Evolutionary conservation across 2,329 filamentous ascomycete species (phyloP).

Genomic region (Monilinia laxa): DNA sequence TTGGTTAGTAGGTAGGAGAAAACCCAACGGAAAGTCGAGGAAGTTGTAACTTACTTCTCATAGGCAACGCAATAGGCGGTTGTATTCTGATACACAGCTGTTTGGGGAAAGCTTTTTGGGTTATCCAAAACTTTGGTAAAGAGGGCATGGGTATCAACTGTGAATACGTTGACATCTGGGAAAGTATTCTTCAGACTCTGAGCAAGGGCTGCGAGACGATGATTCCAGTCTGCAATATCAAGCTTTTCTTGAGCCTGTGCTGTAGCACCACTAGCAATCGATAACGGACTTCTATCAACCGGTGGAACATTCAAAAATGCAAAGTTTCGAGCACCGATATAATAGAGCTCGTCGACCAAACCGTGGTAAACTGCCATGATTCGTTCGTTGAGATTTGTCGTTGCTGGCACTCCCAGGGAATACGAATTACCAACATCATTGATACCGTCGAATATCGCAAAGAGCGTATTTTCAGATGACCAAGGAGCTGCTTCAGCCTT

Average conservation of each 20-base stretch:
- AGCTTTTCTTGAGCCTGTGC: slow-evolving; percentile 43
- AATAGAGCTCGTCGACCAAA: slow-evolving; percentile 49
- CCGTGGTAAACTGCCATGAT: slow-evolving; percentile 47
- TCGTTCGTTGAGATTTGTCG: slow-evolving; percentile 41
- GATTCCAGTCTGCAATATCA: slow-evolving; percentile 54
- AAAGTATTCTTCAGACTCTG: slow-evolving; percentile 39
- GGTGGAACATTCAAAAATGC: slow-evolving; percentile 59
- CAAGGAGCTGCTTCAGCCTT: slow-evolving; percentile 33
- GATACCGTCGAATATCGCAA: slow-evolving; percentile 51
- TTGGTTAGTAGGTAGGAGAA: neutral
- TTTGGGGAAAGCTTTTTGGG: slow-evolving; percentile 50
- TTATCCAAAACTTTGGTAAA: slow-evolving; percentile 55
- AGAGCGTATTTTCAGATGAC: slow-evolving; percentile 31
- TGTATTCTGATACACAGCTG: slow-evolving; percentile 53
- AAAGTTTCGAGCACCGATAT: slow-evolving; percentile 56
- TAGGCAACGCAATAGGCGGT: slow-evolving; percentile 57
- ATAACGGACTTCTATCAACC: slow-evolving; percentile 54
- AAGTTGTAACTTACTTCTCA: slow-evolving; percentile 46
- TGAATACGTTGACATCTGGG: slow-evolving; percentile 49
- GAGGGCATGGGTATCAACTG: slow-evolving; percentile 53
- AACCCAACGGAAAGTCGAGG: neutral
- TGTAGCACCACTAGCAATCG: slow-evolving; percentile 43
- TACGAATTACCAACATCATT: slow-evolving; percentile 56
- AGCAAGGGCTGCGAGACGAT: slow-evolving; percentile 45
- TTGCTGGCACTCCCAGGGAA: slow-evolving; percentile 39